Evolutionary conservation across 179 eudicot species (phyloP).

Genomic region (Silene vulgaris): DNA sequence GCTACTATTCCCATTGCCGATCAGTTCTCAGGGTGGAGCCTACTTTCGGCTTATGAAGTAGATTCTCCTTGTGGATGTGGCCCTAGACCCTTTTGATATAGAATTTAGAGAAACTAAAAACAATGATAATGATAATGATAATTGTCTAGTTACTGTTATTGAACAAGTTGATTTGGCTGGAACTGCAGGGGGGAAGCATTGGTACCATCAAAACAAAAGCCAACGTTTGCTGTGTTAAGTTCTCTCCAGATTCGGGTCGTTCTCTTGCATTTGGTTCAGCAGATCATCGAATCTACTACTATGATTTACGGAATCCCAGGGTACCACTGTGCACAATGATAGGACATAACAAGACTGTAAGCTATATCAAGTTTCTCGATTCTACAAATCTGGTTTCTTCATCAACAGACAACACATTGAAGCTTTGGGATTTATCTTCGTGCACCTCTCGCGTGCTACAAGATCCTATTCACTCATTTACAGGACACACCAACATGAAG

Average conservation of each 20-base stretch:
- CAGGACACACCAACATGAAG: slow-evolving; percentile 87
- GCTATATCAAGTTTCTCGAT: slow-evolving; percentile 93
- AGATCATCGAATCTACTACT: slow-evolving; percentile 80
- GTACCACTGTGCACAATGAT: slow-evolving; percentile 71
- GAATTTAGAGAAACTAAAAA: slow-evolving; percentile 43
- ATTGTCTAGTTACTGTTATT: slow-evolving; percentile 48
- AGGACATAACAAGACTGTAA: slow-evolving; percentile 91
- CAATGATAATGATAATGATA: slow-evolving; percentile 43
- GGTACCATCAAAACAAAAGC: slow-evolving; percentile 90
- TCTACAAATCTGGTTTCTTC: slow-evolving; percentile 71
- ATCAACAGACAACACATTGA: slow-evolving; percentile 83
- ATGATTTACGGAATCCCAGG: slow-evolving; percentile 74
- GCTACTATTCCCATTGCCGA: background rate
- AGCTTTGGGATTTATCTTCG: slow-evolving; percentile 90
- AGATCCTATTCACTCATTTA: slow-evolving; percentile 74
- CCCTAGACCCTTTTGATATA: slow-evolving; percentile 40
- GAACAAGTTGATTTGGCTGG: slow-evolving; percentile 33
- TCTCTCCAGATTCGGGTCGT: slow-evolving; percentile 66
- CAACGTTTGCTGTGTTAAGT: slow-evolving; percentile 91
- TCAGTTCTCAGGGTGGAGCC: too few species aligned
- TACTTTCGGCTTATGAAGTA: background rate
- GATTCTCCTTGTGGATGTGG: slow-evolving; percentile 53
- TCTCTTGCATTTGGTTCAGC: slow-evolving; percentile 94
- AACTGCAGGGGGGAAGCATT: slow-evolving; percentile 79
- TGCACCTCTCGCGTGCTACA: slow-evolving; percentile 70